phyloP scores from a whole-genome alignment of 176 grass and related monocot genomes.

The Bromus sterilis region DNA sequence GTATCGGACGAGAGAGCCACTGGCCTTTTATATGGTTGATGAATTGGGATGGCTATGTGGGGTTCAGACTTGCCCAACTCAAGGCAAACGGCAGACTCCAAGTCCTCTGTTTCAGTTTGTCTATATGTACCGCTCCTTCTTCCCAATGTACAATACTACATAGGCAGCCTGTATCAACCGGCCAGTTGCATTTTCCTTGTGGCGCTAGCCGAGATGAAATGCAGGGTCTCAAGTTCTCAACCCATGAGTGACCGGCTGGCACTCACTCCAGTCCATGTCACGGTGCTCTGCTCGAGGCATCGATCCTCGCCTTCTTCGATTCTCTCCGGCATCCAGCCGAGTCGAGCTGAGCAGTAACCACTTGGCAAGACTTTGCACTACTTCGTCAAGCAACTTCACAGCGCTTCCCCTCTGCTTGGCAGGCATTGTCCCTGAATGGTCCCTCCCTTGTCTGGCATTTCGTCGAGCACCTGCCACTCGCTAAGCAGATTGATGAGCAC shows the following conservation, averaged over 20 bases:
- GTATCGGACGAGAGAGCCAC: not conserved
- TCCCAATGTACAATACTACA: not conserved
- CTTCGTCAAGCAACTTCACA: not conserved
- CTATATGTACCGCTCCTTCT: not conserved
- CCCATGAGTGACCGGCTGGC: not conserved
- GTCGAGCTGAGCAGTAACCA: not conserved
- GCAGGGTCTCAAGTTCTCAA: not conserved
- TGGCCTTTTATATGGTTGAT: slow-evolving; percentile 19
- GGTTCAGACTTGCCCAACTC: no score
- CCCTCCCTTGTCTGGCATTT: not conserved
- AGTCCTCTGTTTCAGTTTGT: not conserved
- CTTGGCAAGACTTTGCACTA: not conserved
- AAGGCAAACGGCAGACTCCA: no score
- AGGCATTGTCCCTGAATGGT: not conserved
- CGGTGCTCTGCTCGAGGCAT: not conserved
- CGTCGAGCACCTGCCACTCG: not conserved
- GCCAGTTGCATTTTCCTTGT: not conserved
- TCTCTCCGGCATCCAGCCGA: not conserved
- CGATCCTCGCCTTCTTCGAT: not conserved
- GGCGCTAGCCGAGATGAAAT: no score
- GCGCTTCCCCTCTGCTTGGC: not conserved
- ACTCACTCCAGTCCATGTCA: not conserved
- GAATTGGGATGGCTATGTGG: not conserved
- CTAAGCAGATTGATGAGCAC: not conserved
- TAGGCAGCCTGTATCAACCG: not conserved